Conservation (phyloP, 2,329 filamentous ascomycete genomes). For the Albophoma yamanashiensis region DNA sequence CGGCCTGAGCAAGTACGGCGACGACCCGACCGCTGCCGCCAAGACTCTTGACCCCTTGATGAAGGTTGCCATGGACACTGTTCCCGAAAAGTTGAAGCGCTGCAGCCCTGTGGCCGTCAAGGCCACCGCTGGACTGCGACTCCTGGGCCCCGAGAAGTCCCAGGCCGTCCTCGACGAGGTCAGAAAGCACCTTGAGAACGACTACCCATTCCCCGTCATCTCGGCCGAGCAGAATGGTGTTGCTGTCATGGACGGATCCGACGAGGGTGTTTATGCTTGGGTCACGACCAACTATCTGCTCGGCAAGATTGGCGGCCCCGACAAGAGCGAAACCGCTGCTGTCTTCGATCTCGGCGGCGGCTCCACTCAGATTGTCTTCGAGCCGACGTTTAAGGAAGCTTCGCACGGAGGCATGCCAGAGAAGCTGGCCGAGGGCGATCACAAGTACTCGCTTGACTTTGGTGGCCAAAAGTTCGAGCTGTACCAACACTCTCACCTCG, state of each 20-base stretch:
- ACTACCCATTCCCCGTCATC: constrained; percentile 91
- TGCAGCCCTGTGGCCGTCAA: constrained; percentile 97
- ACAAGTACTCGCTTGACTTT: constrained; percentile 89
- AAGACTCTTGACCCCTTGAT: constrained; percentile 81
- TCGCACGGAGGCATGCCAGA: constrained; percentile 71
- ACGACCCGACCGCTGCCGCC: constrained; percentile 79
- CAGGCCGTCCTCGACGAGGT: constrained; percentile 80
- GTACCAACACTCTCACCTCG: constrained; percentile 97
- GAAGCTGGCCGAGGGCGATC: constrained; percentile 77
- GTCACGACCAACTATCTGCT: constrained; percentile 98
- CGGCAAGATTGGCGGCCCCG: constrained; percentile 90
- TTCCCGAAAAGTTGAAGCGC: constrained; percentile 81
- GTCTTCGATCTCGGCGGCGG: constrained; percentile 95
- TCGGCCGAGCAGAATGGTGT: constrained; percentile 77
- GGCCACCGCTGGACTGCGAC: constrained; percentile 85
- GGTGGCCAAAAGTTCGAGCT: constrained; percentile 84
- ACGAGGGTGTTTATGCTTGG: constrained; percentile 98
- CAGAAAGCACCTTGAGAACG: constrained; percentile 69
- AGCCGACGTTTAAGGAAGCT: constrained; percentile 78
- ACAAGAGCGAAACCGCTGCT: constrained; percentile 82
- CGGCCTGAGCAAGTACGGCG: constrained; percentile 76
- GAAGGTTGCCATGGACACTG: constrained; percentile 71
- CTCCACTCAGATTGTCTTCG: constrained; percentile 96
- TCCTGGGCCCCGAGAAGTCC: constrained; percentile 73
- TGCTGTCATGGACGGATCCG: constrained; percentile 92